Evolutionary conservation across 1,284 basidiomycete genomes (phyloP).

Genomic region (Apiotrichum domesticum): DNA sequence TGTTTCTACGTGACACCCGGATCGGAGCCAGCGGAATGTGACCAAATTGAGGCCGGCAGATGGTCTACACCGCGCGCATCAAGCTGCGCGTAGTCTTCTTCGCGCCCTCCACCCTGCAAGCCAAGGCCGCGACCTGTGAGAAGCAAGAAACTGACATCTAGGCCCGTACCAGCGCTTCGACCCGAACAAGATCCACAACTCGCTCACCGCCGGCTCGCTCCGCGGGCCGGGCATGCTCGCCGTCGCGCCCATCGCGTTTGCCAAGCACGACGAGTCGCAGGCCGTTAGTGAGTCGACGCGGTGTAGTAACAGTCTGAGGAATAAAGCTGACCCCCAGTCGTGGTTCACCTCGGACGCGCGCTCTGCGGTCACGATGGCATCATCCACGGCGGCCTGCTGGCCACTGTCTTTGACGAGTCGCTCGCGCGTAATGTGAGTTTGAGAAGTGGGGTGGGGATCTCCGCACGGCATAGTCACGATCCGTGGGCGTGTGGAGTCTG

Average conservation of each 20-base stretch:
- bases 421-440: constrained; percentile 68
- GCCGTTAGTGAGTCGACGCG: constrained; percentile 46
- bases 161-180: constrained; percentile 64
- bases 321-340: constrained; percentile 33
- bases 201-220: constrained; percentile 75
- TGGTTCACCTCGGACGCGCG: constrained; percentile 76
- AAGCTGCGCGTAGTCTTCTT: too few relatives aligned
- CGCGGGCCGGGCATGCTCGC: constrained; percentile 79
- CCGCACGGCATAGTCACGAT: too few relatives aligned
- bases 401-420: constrained; percentile 82
- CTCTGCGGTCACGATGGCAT: constrained; percentile 89
- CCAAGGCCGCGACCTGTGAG: constrained; percentile 23
- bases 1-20: too few relatives aligned
- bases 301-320: too few relatives aligned
- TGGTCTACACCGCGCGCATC: too few relatives aligned
- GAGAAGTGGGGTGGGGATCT: too few relatives aligned
- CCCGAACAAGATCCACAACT: constrained; percentile 65
- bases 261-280: constrained; percentile 68
- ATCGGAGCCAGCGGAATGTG: too few relatives aligned
- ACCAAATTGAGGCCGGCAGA: too few relatives aligned
- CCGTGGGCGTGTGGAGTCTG: too few relatives aligned
- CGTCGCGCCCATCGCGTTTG: constrained; percentile 65
- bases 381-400: constrained; percentile 84
- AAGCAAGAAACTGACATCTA: constrained; percentile 45
- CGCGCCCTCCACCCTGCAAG: too few relatives aligned